Evolutionary conservation across 345 rosid species (phyloP), one percentile per base, ranked within the genome.

Genomic region (Syzygium grande): DNA sequence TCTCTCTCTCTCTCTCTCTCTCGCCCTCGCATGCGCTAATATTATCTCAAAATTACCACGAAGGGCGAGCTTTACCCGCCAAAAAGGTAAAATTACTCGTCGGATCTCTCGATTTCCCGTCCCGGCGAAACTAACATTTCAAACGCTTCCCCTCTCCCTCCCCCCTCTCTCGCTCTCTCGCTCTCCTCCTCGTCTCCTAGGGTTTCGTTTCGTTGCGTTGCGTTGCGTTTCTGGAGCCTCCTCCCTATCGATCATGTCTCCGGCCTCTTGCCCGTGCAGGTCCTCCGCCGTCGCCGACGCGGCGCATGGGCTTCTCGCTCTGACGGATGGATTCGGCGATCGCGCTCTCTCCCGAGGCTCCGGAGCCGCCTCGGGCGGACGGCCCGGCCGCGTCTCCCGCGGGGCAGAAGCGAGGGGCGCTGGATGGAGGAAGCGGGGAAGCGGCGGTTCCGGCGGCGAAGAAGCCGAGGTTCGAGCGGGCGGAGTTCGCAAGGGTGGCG

Each of bases 401-500:
- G 27, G 90, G 87, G 90, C 89, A 92, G 88, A 88, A 92, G n/a
- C 84, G 86, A 34, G 73, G 56, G 93, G 89, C 80, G 22, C 80
- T 41, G 85, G 87, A 61, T 52, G 90, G 87, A 5, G 89, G 77
- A 65, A 34, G 86, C 49, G 89, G 23, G n/a, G 92, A 86, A 43
- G 53, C 58, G 30, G 83, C 86, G 65, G 86, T 22, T 63, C 34
- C 87, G n/a, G 23, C 88, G 55, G 88, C 89, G 15, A 95, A 95
- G 87, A 93, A 78, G 90, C 93, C 73, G 80, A 91, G 93, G 22
- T 86, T 87, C 59, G 86, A 53, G 61, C 59, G 11, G 56, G 51
- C 88, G 29, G 93, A 87, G 27, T 83, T 92, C 52, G 93, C 87
- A 84, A 89, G 96, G 80, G 98, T 95, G 89, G 97, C 99, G 80